These are phyloP conservation scores for Aspergillus sp. DNA, from an alignment of 2,329 filamentous ascomycete species.

Conservation along the genomic window DNA sequence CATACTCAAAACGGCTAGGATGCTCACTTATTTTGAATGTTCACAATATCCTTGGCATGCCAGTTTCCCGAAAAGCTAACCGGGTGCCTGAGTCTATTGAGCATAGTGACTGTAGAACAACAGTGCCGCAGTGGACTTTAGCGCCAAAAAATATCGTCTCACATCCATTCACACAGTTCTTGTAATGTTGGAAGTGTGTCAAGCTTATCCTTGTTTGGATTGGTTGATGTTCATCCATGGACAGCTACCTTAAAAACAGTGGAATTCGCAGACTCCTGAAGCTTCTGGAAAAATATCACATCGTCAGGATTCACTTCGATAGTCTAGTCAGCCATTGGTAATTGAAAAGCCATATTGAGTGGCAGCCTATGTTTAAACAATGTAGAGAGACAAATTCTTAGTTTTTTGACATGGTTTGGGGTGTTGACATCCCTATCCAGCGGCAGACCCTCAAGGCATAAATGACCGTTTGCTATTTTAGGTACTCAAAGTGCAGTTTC, in stretches of 20 bases:
- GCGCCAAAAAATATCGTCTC: neutral
- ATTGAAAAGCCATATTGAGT: neutral
- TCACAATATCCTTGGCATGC: neutral
- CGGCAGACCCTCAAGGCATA: no score
- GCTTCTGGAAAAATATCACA: constrained; percentile 7
- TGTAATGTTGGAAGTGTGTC: no score
- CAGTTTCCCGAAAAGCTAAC: neutral
- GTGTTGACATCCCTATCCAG: no score
- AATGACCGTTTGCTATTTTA: no score
- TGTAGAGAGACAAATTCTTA: no score
- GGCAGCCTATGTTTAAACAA: no score
- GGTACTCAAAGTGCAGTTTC: no score
- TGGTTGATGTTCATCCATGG: neutral
- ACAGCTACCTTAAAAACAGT: constrained; percentile 8
- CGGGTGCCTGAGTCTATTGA: neutral
- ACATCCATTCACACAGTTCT: neutral
- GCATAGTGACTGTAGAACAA: neutral
- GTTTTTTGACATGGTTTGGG: no score
- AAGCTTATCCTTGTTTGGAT: no score
- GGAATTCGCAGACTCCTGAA: constrained; percentile 6
- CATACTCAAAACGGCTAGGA: neutral
- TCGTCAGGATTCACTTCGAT: neutral
- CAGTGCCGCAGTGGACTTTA: neutral
- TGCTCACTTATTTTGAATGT: neutral
- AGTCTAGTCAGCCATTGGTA: neutral